A percentile compares a stretch with the other conserved stretches of the same genome.
phyloP scores from a whole-genome alignment of 768 basidiomycete genomes.

The Phlebiopsis gigantea region DNA sequence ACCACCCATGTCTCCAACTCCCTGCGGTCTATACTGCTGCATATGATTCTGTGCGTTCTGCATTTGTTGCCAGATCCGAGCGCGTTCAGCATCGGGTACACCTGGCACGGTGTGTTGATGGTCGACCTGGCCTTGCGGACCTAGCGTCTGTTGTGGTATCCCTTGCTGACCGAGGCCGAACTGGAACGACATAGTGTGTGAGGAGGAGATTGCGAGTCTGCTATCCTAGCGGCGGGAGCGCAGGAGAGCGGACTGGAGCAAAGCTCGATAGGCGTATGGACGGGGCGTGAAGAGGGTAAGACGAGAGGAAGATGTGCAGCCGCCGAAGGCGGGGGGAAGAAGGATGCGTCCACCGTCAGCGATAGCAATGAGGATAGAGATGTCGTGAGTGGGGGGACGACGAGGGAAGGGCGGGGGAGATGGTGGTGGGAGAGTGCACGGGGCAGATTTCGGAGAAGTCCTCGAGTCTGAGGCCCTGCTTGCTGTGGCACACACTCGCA shows the following conservation, averaged over 20 bases:
- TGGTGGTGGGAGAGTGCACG: conserved; percentile 17
- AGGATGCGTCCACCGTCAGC: conserved; percentile 6
- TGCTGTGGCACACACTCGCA: conserved; percentile 11
- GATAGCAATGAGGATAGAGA: conserved; percentile 12
- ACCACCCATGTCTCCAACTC: conserved; percentile 12
- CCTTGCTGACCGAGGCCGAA: conserved; percentile 1
- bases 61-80: conserved; percentile 52
- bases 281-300: neutral
- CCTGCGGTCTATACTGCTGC: conserved; percentile 11
- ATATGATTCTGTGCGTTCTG: conserved; percentile 19
- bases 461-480: conserved; percentile 11
- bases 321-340: conserved; percentile 10
- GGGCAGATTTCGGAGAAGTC: conserved; percentile 15
- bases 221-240: neutral
- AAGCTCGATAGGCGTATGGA: conserved; percentile 1
- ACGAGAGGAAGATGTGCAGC: conserved; percentile 2
- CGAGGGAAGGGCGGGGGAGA: conserved; percentile 6
- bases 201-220: neutral
- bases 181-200: neutral
- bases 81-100: conserved; percentile 45
- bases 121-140: conserved; percentile 34
- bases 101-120: conserved; percentile 33
- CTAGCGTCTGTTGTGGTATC: conserved; percentile 37
- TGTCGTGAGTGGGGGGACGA: conserved; percentile 11
- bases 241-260: neutral